Evolutionary conservation across 176 grass and related monocot genomes (phyloP).

Genomic region (Olyra latifolia): DNA sequence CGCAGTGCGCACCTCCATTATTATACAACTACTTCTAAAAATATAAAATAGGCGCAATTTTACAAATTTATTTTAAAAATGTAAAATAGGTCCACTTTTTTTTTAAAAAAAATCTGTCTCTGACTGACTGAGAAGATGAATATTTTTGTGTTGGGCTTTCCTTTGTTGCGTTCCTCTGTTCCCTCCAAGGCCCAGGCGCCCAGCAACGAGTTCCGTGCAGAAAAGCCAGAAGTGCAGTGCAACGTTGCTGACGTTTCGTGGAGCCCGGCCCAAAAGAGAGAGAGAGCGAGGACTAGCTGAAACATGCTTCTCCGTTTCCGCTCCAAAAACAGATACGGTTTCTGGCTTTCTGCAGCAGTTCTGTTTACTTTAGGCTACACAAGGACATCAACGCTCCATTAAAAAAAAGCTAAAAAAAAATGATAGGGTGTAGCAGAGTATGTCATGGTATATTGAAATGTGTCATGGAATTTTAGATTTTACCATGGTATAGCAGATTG

Average conservation of each 20-base stretch:
- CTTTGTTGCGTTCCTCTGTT: not conserved
- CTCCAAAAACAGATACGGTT: not conserved
- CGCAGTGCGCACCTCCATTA: too few relatives aligned
- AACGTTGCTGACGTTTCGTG: not conserved
- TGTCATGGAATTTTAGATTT: too few relatives aligned
- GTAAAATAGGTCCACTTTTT: too few relatives aligned
- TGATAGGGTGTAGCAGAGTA: too few relatives aligned
- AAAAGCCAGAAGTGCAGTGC: not conserved
- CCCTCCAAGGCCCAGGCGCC: not conserved
- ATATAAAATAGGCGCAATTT: too few relatives aligned
- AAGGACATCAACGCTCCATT: not conserved
- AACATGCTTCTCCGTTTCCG: not conserved
- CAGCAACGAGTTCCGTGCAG: not conserved
- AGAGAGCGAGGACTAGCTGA: not conserved
- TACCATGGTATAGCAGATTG: too few relatives aligned
- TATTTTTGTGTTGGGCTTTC: not conserved
- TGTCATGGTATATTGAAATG: too few relatives aligned
- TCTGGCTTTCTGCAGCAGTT: not conserved
- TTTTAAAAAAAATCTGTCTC: not conserved
- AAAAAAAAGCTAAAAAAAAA: too few relatives aligned
- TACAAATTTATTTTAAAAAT: too few relatives aligned
- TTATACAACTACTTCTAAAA: too few relatives aligned
- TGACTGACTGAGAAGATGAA: not conserved
- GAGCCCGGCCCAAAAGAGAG: not conserved
- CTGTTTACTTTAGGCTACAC: not conserved